These are phyloP conservation scores for Raphanus hybrid DNA, from an alignment of 441 rosid species.

Conservation along the genomic window DNA sequence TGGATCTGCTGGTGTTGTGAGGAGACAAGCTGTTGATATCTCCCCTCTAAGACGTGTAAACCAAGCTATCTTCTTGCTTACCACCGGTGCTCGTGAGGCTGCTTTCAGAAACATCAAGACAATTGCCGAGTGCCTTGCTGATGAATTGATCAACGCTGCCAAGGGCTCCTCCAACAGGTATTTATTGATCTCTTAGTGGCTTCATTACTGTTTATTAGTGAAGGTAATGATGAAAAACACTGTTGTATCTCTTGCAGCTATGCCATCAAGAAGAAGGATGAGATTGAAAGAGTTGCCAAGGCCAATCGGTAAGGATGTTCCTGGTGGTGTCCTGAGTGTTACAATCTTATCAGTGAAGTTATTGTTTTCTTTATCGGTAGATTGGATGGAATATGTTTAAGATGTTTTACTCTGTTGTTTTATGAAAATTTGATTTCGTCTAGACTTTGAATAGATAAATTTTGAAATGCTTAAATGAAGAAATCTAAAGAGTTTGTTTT, in stretches of 20 bases:
- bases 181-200: background rate
- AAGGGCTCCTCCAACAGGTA: constrained; percentile 74
- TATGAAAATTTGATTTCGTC: too few species aligned
- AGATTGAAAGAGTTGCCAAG: constrained; percentile 56
- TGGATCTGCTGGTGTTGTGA: constrained; percentile 83
- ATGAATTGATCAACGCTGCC: constrained; percentile 76
- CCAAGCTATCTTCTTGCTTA: constrained; percentile 63
- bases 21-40: constrained; percentile 82
- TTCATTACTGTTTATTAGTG: background rate
- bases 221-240: background rate
- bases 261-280: constrained; percentile 72
- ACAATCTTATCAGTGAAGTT: too few species aligned
- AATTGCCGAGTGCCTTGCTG: constrained; percentile 76
- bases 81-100: constrained; percentile 74
- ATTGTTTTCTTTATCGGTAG: too few species aligned
- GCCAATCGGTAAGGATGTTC: constrained; percentile 2
- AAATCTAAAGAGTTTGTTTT: too few species aligned
- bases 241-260: constrained; percentile 40
- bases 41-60: constrained; percentile 77
- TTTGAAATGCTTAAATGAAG: too few species aligned
- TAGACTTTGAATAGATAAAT: too few species aligned
- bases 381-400: too few species aligned
- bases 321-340: too few species aligned
- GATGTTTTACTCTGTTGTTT: too few species aligned
- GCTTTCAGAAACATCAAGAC: constrained; percentile 78